Evolutionary conservation across 148 eudicot genomes (phyloP), one percentile per base, ranked within the genome.

Genomic region (Spergularia bocconei): DNA sequence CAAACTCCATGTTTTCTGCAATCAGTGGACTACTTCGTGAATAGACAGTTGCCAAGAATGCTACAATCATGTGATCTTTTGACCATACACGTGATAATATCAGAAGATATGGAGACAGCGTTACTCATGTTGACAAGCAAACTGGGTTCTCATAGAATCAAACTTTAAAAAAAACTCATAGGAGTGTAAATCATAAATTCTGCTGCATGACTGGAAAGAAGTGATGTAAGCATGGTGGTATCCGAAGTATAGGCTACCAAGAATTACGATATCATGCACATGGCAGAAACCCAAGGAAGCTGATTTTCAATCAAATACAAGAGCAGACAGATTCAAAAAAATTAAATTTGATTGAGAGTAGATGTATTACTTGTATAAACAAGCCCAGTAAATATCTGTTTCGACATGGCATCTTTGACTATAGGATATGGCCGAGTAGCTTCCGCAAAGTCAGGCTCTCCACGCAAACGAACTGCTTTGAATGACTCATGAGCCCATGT

Each of bases 1-100:
- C 97, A 71, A 88, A 86, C 76, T 95, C 99, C 83, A 95, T 83
- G 79, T 90, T 95, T 74, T 86, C 98, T 95, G 88, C 79, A 78
- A 65, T 52, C 67, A 23, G 21, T 6, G 7, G 14, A 68, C 33
- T 29, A 69, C 58, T 69, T 69, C 13, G 36, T 69, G 19, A 69
- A 17, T 69, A 69, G 12, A 21, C 41, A 15, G 52, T 52, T 19
- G 25, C 23, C 57, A 69, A 69, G 56, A 44, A 4, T 44, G 58
- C 72, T 50, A 51, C 17, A 52, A 23, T 21, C 58, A 50, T 21
- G 41, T 69, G 58, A 51, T 25, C 20, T 51, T 8, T n/a, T 39
- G 13, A 16, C 13, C 41, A 51, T 52, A 54, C 72, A 29, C 71
- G 23, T 68, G 10, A 51, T 50, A 48, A 50, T 3, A 67, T 16